These are phyloP conservation scores for Paramarasmius palmivorus DNA, from an alignment of 1,284 basidiomycete genomes.

Conservation along the genomic window DNA sequence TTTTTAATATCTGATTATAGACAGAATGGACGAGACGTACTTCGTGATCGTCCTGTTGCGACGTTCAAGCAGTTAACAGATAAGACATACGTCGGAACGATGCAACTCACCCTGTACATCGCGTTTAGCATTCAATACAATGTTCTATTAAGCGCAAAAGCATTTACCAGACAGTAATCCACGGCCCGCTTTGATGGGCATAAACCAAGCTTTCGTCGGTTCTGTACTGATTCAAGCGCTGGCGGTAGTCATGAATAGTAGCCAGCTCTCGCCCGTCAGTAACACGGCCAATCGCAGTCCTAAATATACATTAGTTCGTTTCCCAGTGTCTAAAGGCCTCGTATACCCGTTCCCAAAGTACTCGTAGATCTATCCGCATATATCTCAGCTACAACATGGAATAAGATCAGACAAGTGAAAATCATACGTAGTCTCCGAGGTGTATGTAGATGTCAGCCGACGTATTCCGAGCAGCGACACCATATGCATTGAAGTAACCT, in stretches of 20 bases:
- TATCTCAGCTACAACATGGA: conserved; percentile 37
- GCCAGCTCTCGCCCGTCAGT: conserved; percentile 57
- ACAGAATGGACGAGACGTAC: conserved; percentile 19
- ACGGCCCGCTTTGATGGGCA: conserved; percentile 54
- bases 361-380: conserved; percentile 46
- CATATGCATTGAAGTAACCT: conserved; percentile 74
- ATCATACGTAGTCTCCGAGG: conserved; percentile 60
- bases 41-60: conserved; percentile 56
- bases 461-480: conserved; percentile 56
- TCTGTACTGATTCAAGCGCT: conserved; percentile 59
- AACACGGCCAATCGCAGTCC: conserved; percentile 46
- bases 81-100: too few species aligned
- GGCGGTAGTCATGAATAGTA: conserved; percentile 63
- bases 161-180: conserved; percentile 59
- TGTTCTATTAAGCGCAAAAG: too few species aligned
- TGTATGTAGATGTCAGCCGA: conserved; percentile 62
- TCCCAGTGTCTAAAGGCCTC: background rate
- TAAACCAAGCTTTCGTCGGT: conserved; percentile 50
- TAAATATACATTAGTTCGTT: conserved; percentile 40
- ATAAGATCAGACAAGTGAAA: conserved; percentile 22
- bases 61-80: too few species aligned
- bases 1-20: background rate
- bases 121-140: too few species aligned
- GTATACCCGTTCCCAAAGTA: conserved; percentile 45
- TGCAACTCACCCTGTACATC: conserved; percentile 8